Evolutionary conservation across 192 early-diverging fungal genomes (phyloP), one percentile per base, ranked within the genome.

Genomic region (Entophlyctis helioformis): DNA sequence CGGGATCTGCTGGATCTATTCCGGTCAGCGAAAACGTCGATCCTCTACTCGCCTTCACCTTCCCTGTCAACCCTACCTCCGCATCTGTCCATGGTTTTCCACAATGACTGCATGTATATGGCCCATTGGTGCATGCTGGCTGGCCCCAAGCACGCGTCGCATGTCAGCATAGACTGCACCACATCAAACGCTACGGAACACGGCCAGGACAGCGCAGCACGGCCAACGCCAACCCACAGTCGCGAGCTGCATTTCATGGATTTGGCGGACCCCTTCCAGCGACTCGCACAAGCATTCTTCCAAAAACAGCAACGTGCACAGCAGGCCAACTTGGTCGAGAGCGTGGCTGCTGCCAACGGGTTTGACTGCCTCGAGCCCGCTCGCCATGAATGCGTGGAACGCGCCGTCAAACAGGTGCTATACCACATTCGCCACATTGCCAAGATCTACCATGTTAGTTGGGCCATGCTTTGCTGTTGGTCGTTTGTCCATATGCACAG

Each of bases 51-150:
- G 53, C 52, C 0, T 29, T 53, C 9, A 50, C 62, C 10, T n/a
- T n/a, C n/a, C n/a, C n/a, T n/a, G n/a, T n/a, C n/a, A n/a, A n/a
- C n/a, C n/a, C n/a, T n/a, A n/a, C n/a, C n/a, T n/a, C 74, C 80
- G n/a, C 67, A 76, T 15, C 41, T 69, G 31, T 38, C 76, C 0
- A 64, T 85, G 36, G 45, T 87, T 16, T 84, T 84, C 43, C 54
- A 71, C 34, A 87, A 83, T 29, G 85, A 87, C 48, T 85, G 83
- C 46, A 66, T 74, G 49, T 87, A 61, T 29, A 39, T 63, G 39
- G 60, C 51, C 18, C 64, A 71, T 34, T 18, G 42, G 22, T n/a
- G n/a, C n/a, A n/a, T n/a, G n/a, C n/a, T n/a, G n/a, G n/a, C n/a
- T n/a, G n/a, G n/a, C n/a, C n/a, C n/a, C n/a, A n/a, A n/a, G n/a